Conservation (phyloP, 768 basidiomycete species). For the Mycena latifolia region DNA sequence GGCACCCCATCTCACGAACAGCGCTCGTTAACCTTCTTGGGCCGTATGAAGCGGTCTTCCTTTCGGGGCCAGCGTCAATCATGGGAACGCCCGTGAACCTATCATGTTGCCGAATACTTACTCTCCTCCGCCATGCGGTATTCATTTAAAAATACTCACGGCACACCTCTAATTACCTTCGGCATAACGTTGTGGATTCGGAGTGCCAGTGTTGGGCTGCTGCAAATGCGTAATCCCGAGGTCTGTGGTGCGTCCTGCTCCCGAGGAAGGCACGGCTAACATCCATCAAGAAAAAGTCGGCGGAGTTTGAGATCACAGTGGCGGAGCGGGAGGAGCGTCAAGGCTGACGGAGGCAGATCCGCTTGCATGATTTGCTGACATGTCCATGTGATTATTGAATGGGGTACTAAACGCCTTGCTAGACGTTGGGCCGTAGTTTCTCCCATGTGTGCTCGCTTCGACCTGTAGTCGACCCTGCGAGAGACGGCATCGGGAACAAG, state of each 20-base stretch:
- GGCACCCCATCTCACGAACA: constrained; percentile 18
- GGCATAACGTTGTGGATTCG: too few species aligned
- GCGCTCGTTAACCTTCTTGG: background rate
- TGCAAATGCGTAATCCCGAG: too few species aligned
- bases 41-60: background rate
- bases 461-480: too few species aligned
- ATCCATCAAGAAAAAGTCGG: too few species aligned
- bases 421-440: background rate
- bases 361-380: too few species aligned
- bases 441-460: too few species aligned
- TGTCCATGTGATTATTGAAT: too few species aligned
- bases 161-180: background rate
- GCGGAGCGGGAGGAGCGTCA: too few species aligned
- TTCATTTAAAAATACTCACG: constrained; percentile 9
- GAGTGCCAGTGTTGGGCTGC: too few species aligned
- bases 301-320: background rate
- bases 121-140: constrained; percentile 10
- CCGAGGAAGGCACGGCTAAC: background rate
- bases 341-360: too few species aligned
- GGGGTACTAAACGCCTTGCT: too few species aligned
- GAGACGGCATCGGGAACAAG: background rate
- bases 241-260: too few species aligned
- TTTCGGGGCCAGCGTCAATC: constrained; percentile 20
- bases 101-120: background rate
- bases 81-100: background rate